Evolutionary conservation across 2,329 filamentous ascomycete species (phyloP).

Genomic region (Arachnomyces sp.): DNA sequence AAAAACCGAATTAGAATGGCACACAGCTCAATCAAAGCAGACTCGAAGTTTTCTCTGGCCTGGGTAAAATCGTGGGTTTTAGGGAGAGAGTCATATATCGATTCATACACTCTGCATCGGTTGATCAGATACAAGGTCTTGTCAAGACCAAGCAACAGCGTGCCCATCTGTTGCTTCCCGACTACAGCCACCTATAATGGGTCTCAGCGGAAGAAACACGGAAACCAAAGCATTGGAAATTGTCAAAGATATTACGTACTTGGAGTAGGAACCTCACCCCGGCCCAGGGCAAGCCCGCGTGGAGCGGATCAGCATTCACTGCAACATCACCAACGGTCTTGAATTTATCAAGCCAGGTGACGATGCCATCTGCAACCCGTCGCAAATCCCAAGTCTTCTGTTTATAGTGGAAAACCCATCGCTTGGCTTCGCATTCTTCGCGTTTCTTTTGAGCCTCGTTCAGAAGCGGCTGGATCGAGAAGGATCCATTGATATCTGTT

Average conservation of each 20-base stretch:
- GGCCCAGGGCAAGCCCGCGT: conserved; percentile 27
- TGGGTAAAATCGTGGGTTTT: not conserved
- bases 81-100: conserved; percentile 1
- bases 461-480: too few species aligned
- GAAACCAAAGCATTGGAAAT: not conserved
- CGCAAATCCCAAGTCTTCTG: too few species aligned
- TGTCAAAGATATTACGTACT: conserved; percentile 11
- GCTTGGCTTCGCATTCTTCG: too few species aligned
- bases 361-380: too few species aligned
- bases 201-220: too few species aligned
- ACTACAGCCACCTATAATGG: conserved; percentile 3
- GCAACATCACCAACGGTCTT: conserved; percentile 22
- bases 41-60: not conserved
- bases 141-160: conserved; percentile 1
- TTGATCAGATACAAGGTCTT: conserved; percentile 4
- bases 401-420: too few species aligned
- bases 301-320: conserved; percentile 20
- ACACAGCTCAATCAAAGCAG: conserved; percentile 14
- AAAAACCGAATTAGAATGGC: conserved; percentile 11
- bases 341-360: conserved; percentile 21
- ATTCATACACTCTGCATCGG: conserved; percentile 6
- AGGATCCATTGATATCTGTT: too few species aligned
- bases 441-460: too few species aligned
- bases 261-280: conserved; percentile 23
- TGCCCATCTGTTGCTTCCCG: conserved; percentile 3